These are phyloP conservation scores for Pichia rugopelliculosa DNA, from an alignment of 805 yeast species.

Conservation along the genomic window DNA sequence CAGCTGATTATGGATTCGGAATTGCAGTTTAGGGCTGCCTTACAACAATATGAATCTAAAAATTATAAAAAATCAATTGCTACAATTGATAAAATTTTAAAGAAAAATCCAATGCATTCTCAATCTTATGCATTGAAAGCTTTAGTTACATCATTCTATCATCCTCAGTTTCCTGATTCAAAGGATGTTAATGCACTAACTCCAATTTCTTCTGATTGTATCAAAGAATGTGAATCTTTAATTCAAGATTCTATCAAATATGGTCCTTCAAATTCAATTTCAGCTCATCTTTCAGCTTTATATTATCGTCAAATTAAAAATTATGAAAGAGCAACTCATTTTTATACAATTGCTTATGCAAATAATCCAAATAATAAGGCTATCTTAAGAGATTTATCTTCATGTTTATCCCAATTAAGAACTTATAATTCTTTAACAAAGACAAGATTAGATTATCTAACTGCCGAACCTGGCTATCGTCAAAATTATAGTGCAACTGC, in stretches of 20 bases:
- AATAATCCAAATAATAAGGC: constrained; percentile 73
- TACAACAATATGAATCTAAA: constrained; percentile 73
- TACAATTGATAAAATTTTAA: constrained; percentile 63
- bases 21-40: constrained; percentile 64
- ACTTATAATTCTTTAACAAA: constrained; percentile 56
- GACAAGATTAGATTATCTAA: constrained; percentile 63
- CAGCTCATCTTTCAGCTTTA: constrained; percentile 81
- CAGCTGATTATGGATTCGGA: constrained; percentile 2
- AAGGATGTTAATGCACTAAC: constrained; percentile 27
- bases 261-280: constrained; percentile 57
- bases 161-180: constrained; percentile 6
- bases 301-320: constrained; percentile 64
- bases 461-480: constrained; percentile 70
- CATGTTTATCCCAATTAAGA: constrained; percentile 72
- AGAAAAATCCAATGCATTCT: constrained; percentile 68
- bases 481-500: constrained; percentile 90
- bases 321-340: constrained; percentile 69
- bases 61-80: constrained; percentile 84
- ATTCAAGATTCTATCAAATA: constrained; percentile 55
- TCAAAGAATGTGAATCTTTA: constrained; percentile 54
- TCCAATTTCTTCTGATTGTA: constrained; percentile 41
- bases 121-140: constrained; percentile 86
- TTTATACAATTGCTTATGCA: constrained; percentile 67
- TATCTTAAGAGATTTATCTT: constrained; percentile 74
- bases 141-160: constrained; percentile 32